Evolutionary conservation across 768 basidiomycete genomes (phyloP).

Genomic region (Leccinum boreale): DNA sequence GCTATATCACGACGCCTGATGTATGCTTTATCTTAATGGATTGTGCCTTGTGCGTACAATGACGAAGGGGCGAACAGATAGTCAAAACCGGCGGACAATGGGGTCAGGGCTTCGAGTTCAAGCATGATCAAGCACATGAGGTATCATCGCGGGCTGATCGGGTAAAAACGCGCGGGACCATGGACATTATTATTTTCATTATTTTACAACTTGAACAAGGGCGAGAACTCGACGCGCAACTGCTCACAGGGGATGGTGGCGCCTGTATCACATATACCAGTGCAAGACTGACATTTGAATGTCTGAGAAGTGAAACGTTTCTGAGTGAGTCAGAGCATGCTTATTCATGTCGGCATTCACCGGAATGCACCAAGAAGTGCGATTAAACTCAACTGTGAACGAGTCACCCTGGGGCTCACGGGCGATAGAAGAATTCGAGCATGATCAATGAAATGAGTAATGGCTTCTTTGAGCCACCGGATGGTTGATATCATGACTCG

Average conservation of each 20-base stretch:
- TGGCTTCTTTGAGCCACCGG: slow-evolving; percentile 10
- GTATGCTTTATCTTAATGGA: not conserved
- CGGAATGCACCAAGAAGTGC: not conserved
- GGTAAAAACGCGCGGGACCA: not conserved
- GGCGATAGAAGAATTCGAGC: not conserved
- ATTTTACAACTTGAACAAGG: not conserved
- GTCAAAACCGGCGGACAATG: slow-evolving; percentile 24
- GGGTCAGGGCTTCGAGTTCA: not conserved
- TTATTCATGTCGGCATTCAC: slow-evolving; percentile 2
- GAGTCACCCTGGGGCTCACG: slow-evolving; percentile 5
- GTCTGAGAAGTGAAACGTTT: not conserved
- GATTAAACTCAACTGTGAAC: slow-evolving; percentile 13
- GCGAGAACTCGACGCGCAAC: not conserved
- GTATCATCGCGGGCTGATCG: slow-evolving; percentile 3
- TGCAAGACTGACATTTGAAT: not conserved
- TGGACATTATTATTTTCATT: not conserved
- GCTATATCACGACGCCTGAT: not conserved
- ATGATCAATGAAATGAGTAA: slow-evolving; percentile 5
- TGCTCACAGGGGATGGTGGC: not conserved
- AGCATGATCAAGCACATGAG: slow-evolving; percentile 12
- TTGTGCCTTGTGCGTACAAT: not conserved
- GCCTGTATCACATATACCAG: not conserved
- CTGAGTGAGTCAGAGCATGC: not conserved
- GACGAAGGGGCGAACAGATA: slow-evolving; percentile 1
- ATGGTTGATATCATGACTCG: slow-evolving; percentile 13